A percentile compares a stretch with the other conserved stretches of the same genome.
Conservation (phyloP, 2,329 filamentous ascomycete species). For the Talaromyces atroroseus region DNA sequence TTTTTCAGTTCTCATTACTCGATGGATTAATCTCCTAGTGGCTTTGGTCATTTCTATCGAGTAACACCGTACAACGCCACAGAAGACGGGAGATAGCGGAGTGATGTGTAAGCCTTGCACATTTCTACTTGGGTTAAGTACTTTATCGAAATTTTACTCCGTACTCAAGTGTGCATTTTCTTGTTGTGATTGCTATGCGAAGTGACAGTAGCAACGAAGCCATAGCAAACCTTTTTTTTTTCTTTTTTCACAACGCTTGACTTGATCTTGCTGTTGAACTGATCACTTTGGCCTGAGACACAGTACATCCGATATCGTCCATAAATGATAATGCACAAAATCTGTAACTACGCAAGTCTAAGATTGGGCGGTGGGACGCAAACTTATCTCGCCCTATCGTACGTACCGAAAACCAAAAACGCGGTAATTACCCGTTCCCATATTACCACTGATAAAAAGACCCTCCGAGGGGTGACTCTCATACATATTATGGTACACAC, state of each 20-base stretch:
- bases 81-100: neutral
- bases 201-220: too few species aligned
- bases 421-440: neutral
- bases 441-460: neutral
- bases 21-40: neutral
- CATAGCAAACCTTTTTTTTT: too few species aligned
- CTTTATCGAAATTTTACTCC: neutral
- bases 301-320: too few species aligned
- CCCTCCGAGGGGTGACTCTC: neutral
- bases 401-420: neutral
- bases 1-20: constrained; percentile 8
- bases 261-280: too few species aligned
- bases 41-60: constrained; percentile 7
- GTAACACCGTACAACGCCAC: neutral
- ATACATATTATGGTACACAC: neutral
- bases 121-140: too few species aligned
- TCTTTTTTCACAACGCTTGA: too few species aligned
- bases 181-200: too few species aligned
- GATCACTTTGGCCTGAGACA: too few species aligned
- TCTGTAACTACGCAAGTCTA: neutral
- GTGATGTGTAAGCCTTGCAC: neutral
- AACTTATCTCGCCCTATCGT: neutral
- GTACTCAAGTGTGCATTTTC: too few species aligned
- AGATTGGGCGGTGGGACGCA: neutral
- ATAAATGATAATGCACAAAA: neutral